Percentiles rank a stretch among this genome's conserved stretches.
Evolutionary conservation across 371 early-diverging fungal genomes (phyloP).

Genomic region (Mortierella sp.): DNA sequence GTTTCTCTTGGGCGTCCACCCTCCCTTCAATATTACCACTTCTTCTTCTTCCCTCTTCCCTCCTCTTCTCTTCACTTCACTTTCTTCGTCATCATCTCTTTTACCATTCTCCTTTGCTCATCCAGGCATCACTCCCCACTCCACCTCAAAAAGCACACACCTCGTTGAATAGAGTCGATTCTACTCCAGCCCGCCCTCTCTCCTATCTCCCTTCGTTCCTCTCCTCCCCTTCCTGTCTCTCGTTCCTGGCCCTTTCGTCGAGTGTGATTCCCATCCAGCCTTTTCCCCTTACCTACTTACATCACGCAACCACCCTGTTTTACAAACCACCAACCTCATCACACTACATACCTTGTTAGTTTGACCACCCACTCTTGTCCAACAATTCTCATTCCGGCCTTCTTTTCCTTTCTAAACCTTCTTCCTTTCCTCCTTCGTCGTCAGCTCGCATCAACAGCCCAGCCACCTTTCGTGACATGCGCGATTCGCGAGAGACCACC

Average conservation of each 20-base stretch:
- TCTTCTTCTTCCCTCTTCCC: too few relatives aligned
- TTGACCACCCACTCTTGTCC: neutral
- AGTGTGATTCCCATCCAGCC: slow-evolving; percentile 4
- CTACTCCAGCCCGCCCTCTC: neutral
- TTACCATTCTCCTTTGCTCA: neutral
- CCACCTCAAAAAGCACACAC: neutral
- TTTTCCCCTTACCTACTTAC: neutral
- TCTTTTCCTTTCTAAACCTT: neutral
- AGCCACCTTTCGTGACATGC: slow-evolving; percentile 19
- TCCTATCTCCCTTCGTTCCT: neutral
- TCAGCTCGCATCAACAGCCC: neutral
- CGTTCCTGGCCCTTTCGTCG: neutral
- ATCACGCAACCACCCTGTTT: neutral
- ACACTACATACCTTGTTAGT: too few relatives aligned
- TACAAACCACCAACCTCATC: too few relatives aligned
- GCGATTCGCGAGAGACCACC: slow-evolving; percentile 32
- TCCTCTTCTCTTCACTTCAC: neutral
- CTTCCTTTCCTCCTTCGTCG: neutral
- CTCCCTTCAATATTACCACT: neutral
- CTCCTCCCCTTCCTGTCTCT: neutral
- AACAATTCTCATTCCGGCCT: neutral
- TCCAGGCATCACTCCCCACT: neutral
- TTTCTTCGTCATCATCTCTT: neutral
- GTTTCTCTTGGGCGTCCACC: neutral
- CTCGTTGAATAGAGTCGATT: neutral